Evolutionary conservation across 2,329 filamentous ascomycete genomes (phyloP), one percentile per base, ranked within the genome.

Genomic region (Didymella arachidicola): DNA sequence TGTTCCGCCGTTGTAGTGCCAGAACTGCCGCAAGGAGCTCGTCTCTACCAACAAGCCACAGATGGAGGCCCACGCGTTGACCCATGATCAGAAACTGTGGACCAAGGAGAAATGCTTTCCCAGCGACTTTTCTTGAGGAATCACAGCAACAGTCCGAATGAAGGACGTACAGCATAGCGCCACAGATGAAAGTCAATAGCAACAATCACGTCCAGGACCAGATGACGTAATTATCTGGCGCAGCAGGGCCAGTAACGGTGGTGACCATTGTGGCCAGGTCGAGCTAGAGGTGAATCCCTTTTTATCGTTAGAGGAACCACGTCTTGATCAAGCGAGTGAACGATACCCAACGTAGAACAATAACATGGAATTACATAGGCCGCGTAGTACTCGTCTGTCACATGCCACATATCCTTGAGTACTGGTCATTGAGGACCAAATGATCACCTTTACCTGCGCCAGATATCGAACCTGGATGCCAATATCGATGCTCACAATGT

Each of bases 71-170:
- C 83, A 86, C 64, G 83, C 83, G 12, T 68, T 72, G 50, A 85
- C 82, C 5, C 83, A 86, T 66, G 77, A 81, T 61, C 73, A 79
- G 26, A 80, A 80, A 60, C 11, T 54, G 8, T 85, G 83, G 83
- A 74, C 82, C 0, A 85, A 84, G 78, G 83, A 85, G 78, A 85
- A 85, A 78, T 86, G 83, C 77, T 86, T 81, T 80, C 83, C 83
- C 2, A 82, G 81, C 50, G 81, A 83, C 48, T 83, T 67, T 19
- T 57, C 38, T 7, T 60, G 42, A 60, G 16, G 7, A 1, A 29
- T 4, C 3, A 3, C 19, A 32, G 36, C 36, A 19, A 19, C 4
- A 11, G 36, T 4, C 8, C 19, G 36, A 39, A 39, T 10, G 7
- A 39, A 11, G 36, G n/a, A 39, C 14, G 3, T 10, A 39, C 7